A percentile compares a stretch with the other conserved stretches of the same genome.
phyloP scores from a whole-genome alignment of 306 rosid species.

The Hylodesmum podocarpum region DNA sequence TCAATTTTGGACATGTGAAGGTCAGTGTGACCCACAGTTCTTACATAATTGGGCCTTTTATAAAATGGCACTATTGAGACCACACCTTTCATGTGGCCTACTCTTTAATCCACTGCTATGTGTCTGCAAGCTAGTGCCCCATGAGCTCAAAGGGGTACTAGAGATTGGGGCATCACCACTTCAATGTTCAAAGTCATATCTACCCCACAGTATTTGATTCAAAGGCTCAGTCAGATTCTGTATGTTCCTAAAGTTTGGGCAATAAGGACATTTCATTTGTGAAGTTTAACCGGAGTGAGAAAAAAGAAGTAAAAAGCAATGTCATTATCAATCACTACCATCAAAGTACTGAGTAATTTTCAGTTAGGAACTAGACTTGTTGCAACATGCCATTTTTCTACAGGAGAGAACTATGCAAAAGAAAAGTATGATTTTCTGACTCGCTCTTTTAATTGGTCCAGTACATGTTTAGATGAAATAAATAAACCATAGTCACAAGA shows the following conservation, averaged over 20 bases:
- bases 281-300: slow-evolving; percentile 7
- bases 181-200: neutral
- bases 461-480: neutral
- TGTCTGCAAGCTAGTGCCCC: slow-evolving; percentile 1
- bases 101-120: neutral
- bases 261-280: neutral
- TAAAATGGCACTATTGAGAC: slow-evolving; percentile 14
- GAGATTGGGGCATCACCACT: neutral
- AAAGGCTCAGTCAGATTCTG: neutral
- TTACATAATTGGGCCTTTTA: neutral
- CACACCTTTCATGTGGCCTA: slow-evolving; percentile 13
- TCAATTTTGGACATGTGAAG: neutral
- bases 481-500: neutral
- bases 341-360: slow-evolving; percentile 34
- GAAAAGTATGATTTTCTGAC: neutral
- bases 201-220: neutral
- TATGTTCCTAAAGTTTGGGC: slow-evolving; percentile 4
- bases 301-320: slow-evolving; percentile 31
- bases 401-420: neutral
- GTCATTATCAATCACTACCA: slow-evolving; percentile 36
- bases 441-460: neutral
- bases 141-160: neutral
- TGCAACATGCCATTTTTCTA: neutral
- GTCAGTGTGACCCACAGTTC: slow-evolving; percentile 29
- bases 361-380: neutral